These are phyloP conservation scores for Podaxis mareebaensis DNA, from an alignment of 768 basidiomycete species.

Conservation along the genomic window DNA sequence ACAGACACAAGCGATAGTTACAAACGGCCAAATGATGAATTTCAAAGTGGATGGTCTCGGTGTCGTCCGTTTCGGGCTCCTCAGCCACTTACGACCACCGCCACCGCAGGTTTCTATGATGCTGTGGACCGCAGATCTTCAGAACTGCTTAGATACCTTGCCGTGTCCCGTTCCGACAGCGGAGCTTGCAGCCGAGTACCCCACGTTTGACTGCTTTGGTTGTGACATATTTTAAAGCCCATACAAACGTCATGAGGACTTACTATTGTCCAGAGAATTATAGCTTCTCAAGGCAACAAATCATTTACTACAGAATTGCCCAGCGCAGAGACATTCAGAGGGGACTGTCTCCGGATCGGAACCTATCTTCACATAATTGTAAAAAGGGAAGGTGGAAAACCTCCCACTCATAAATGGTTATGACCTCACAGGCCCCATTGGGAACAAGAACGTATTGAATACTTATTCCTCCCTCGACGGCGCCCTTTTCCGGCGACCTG, in stretches of 20 bases:
- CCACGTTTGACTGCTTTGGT: neutral
- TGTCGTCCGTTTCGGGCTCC: neutral
- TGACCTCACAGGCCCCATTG: slow-evolving; percentile 10
- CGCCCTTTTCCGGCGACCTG: neutral
- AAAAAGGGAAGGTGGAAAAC: neutral
- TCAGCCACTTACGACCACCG: neutral
- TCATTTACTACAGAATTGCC: neutral
- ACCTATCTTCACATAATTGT: neutral
- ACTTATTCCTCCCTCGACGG: neutral
- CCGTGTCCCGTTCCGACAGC: neutral
- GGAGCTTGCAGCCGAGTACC: neutral
- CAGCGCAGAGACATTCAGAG: neutral
- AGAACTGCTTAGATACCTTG: neutral
- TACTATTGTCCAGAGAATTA: neutral
- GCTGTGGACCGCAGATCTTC: neutral
- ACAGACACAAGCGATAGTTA: neutral
- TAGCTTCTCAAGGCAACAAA: neutral
- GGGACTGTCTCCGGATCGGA: slow-evolving; percentile 9
- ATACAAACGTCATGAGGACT: neutral
- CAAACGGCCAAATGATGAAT: neutral
- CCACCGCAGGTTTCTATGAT: neutral
- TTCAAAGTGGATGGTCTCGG: neutral
- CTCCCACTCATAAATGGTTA: neutral
- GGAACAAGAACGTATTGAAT: slow-evolving; percentile 1
- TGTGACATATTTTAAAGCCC: neutral